Evolutionary conservation across 1,284 basidiomycete species (phyloP).

Genomic region (Moesziomyces antarcticus): DNA sequence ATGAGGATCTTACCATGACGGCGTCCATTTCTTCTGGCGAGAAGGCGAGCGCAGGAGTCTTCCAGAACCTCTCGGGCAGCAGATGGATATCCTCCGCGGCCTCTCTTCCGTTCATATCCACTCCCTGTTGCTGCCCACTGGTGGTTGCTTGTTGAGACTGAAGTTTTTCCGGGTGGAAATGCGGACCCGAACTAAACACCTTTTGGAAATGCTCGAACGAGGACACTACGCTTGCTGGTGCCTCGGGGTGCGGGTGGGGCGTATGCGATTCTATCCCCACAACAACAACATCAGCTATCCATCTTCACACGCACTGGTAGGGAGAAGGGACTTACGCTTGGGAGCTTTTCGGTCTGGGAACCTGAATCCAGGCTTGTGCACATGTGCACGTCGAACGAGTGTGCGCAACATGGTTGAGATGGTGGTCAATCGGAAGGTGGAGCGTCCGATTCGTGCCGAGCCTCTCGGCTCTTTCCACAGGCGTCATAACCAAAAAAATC

Average conservation of each 20-base stretch:
- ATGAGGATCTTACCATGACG: conserved; percentile 56
- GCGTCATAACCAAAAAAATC: conserved; percentile 1
- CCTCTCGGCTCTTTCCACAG: conserved; percentile 14
- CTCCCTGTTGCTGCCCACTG: no score
- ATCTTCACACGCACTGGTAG: not conserved
- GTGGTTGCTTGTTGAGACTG: no score
- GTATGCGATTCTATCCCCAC: conserved; percentile 40
- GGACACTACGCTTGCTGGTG: conserved; percentile 51
- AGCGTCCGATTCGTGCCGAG: conserved; percentile 24
- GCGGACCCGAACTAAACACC: conserved; percentile 58
- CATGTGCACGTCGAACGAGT: conserved; percentile 49
- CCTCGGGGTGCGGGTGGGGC: conserved; percentile 64
- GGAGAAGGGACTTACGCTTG: conserved; percentile 30
- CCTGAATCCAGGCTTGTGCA: conserved; percentile 54
- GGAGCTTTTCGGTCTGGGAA: conserved; percentile 59
- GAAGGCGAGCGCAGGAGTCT: conserved; percentile 51
- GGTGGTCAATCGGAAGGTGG: not conserved
- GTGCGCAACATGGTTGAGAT: conserved; percentile 49
- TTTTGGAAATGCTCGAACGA: conserved; percentile 62
- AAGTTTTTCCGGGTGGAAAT: conserved; percentile 63
- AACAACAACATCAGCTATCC: no score
- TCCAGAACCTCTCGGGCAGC: conserved; percentile 63
- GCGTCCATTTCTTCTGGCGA: conserved; percentile 63
- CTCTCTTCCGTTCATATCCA: conserved; percentile 32
- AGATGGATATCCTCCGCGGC: conserved; percentile 37